These are phyloP conservation scores for Boechera divaricarpa DNA, from an alignment of 345 rosid species.

Conservation along the genomic window DNA sequence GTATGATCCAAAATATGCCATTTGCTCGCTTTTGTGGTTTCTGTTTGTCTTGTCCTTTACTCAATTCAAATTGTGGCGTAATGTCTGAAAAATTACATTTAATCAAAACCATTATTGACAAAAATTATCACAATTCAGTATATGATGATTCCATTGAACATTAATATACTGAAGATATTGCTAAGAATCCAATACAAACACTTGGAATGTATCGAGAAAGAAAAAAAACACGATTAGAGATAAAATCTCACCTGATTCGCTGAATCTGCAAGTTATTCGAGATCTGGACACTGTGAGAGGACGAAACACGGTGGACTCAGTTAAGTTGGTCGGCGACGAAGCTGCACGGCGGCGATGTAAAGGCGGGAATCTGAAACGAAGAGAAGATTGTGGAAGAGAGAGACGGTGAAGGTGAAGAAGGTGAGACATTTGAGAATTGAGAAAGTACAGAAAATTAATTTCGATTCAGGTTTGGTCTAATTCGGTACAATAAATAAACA, in stretches of 20 bases:
- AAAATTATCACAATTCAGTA: background rate
- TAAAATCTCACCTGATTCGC: background rate
- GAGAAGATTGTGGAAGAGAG: slow-evolving; percentile 39
- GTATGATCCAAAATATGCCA: slow-evolving; percentile 88
- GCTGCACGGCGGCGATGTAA: slow-evolving; percentile 20
- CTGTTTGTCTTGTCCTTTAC: slow-evolving; percentile 52
- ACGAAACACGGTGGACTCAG: slow-evolving; percentile 6
- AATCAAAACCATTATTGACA: background rate
- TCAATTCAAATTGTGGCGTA: slow-evolving; percentile 63
- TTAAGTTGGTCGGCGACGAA: background rate
- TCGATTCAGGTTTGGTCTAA: slow-evolving; percentile 4
- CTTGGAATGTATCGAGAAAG: background rate
- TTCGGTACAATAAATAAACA: slow-evolving; percentile 12
- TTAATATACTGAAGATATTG: background rate
- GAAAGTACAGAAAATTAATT: background rate
- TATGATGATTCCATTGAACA: background rate
- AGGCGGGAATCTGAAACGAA: slow-evolving; percentile 34
- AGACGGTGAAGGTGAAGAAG: slow-evolving; percentile 42
- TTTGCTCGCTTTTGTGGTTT: slow-evolving; percentile 63
- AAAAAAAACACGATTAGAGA: background rate
- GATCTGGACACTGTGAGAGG: slow-evolving; percentile 18
- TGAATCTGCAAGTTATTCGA: slow-evolving; percentile 32
- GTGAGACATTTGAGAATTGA: slow-evolving; percentile 33
- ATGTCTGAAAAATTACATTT: slow-evolving; percentile 52
- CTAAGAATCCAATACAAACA: background rate